Evolutionary conservation across 75 land plant species (phyloP).

Genomic region (Ceratopteris richardii): DNA sequence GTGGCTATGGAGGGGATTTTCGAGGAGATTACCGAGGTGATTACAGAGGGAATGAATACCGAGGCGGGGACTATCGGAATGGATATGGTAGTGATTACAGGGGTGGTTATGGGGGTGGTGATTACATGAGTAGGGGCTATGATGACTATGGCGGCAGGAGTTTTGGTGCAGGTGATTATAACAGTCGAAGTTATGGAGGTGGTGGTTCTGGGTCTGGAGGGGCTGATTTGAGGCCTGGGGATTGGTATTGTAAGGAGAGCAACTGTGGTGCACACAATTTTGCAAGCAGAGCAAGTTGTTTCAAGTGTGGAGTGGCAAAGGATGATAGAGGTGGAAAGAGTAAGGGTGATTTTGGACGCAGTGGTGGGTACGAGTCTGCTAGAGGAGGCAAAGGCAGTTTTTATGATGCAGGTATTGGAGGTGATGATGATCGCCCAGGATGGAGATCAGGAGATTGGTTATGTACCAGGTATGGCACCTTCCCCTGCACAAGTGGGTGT

Average conservation of each 20-base stretch:
- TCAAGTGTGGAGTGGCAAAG: conserved; percentile 17
- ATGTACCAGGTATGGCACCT: conserved; percentile 9
- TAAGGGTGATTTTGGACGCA: conserved; percentile 9
- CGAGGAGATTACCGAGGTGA: too few relatives aligned
- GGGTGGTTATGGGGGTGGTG: neutral
- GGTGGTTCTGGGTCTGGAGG: conserved; percentile 6
- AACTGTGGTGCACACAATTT: conserved; percentile 25
- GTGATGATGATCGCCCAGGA: conserved; percentile 6
- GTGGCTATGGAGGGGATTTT: too few relatives aligned
- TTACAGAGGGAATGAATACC: neutral
- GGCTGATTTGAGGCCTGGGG: conserved; percentile 18
- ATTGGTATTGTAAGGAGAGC: conserved; percentile 17
- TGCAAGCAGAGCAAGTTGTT: conserved; percentile 17
- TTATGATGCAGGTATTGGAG: conserved; percentile 3
- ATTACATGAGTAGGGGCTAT: neutral
- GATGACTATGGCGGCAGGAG: neutral
- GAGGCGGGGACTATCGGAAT: neutral
- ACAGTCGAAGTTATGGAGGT: conserved; percentile 5
- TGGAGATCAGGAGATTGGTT: conserved; percentile 30
- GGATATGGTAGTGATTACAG: neutral
- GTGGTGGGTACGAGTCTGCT: neutral
- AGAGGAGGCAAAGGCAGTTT: neutral
- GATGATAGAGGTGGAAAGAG: conserved; percentile 5
- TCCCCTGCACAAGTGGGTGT: too few relatives aligned
- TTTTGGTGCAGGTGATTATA: conserved; percentile 1